Base-by-base conservation (phyloP, 129 eudicot genomes). In the Tagetes patula region DNA sequence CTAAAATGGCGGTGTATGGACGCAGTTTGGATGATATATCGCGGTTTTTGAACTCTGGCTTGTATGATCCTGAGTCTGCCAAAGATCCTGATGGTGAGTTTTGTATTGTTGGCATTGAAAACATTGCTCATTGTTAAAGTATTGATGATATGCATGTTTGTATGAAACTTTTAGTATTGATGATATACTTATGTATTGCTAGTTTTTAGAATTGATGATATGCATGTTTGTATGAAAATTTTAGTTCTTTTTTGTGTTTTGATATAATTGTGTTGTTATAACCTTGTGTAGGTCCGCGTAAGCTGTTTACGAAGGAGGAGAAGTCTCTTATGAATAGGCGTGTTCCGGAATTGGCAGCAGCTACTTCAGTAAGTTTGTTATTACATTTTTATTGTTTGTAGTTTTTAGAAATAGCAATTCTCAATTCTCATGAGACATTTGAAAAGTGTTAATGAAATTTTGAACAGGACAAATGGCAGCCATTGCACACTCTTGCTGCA, bases 251-350 rank as follows among this genome's bases (percentile, higher is more conserved):
- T 27, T 39, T 27, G 37, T 60, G 14, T 67, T 46, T 60, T 43
- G 8, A 34, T 32, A 33, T 72, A 43, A 7, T 8, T 47, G 49
- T 61, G 70, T 47, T 59, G n/a, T 70, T 48, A 38, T 43, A 77
- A 50, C 38, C 5, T 43, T 72, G 77, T 40, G n/a, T 85, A 95
- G 99, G 94, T 64, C 77, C 87, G 46, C 91, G 91, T 38, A 95
- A 85, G 84, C 63, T 95, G 77, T 90, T 95, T 76, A 75, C 96
- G n/a, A 85, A 83, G 81, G 99, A 91, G 76, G 99, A 95, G 78
- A 95, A 88, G 87, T 56, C 73, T 27, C 79, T 90, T 68, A 61
- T 90, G 83, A 95, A 95, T 79, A 85, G 78, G 71, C 96, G 96
- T 77, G 67, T 77, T 75, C 99, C 99, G 73, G 91, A 91, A 76